A percentile compares a stretch with the other conserved stretches of the same genome.
These are phyloP conservation scores for Spinacia oleracea DNA, from an alignment of 179 eudicot species.

Conservation along the genomic window DNA sequence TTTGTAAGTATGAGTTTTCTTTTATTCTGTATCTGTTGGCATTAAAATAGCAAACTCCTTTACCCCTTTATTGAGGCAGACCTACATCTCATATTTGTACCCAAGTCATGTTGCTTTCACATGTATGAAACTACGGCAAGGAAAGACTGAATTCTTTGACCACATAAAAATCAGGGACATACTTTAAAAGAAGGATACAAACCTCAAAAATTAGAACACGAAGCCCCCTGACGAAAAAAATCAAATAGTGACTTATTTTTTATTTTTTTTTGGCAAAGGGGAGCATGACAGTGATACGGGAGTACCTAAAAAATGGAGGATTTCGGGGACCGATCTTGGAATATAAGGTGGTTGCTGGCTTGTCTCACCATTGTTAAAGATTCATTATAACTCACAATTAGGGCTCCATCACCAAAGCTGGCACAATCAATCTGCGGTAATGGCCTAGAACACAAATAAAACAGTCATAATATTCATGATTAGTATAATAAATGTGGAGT, in stretches of 20 bases:
- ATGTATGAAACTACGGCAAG: neutral
- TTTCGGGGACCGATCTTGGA: too few species aligned
- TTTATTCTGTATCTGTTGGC: too few species aligned
- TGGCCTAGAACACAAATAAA: slow-evolving; percentile 52
- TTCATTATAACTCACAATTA: too few species aligned
- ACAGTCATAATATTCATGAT: slow-evolving; percentile 1
- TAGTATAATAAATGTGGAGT: neutral
- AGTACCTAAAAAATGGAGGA: too few species aligned
- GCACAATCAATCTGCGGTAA: slow-evolving; percentile 94
- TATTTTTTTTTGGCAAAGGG: slow-evolving; percentile 85
- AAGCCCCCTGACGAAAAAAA: slow-evolving; percentile 61
- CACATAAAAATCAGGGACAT: neutral
- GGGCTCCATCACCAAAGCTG: too few species aligned
- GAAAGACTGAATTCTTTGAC: neutral
- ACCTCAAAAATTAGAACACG: neutral
- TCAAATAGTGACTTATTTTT: slow-evolving; percentile 86
- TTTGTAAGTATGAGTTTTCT: too few species aligned
- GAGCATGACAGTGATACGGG: slow-evolving; percentile 85
- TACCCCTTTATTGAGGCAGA: neutral
- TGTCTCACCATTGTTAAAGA: too few species aligned
- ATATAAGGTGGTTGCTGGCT: too few species aligned
- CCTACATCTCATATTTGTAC: neutral
- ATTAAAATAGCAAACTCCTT: too few species aligned
- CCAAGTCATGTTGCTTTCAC: neutral
- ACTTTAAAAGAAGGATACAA: neutral